Base-by-base conservation (phyloP, 148 eudicot species). In the Amaranthus cruentus region DNA sequence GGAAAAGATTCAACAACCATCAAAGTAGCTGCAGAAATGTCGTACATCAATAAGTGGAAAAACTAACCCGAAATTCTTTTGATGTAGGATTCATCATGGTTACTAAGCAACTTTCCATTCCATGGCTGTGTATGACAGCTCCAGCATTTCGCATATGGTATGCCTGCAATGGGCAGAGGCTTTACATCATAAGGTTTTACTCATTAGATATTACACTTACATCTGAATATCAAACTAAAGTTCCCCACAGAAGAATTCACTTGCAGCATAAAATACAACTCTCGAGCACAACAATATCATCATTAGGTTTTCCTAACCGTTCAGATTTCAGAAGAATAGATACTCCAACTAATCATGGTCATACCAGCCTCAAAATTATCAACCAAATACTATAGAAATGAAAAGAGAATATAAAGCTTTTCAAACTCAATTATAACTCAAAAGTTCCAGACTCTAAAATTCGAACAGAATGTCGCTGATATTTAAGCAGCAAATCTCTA, bases 121-220 rank as follows among this genome's bases (percentile, higher is more conserved):
- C 98, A 79, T 95, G 98, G 72, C 98, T 95, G 82, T 95, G 98
- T 79, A 95, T 95, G 55, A 88, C 90, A 75, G 97, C 90, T 76
- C 98, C 98, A 79, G 97, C 97, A 87, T 87, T 90, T 76, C 97
- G 84, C 96, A 87, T 88, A 48, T 88, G 81, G 77, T 88, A 95
- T 72, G 93, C 97, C 98, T 95, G 88, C 71, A 75, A 78, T 69
- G 52, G 21, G 75, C 58, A 21, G 42, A 62, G 49, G 76, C 21
- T 15, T 53, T 0, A 46, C 42, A 47, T 9, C 62, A 72, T 58
- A 28, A 66, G 67, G 43, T 78, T 47, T 21, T 28, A 4, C 14
- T 70, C 9, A 42, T 66, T 12, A 51, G 7, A 28, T 28, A 2
- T 28, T 28, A 28, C 38, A 28, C 38, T 28, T 28, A 28, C 38